Evolutionary conservation across 495 filamentous ascomycete genomes (phyloP).

Genomic region (Xylaria bambusicola): DNA sequence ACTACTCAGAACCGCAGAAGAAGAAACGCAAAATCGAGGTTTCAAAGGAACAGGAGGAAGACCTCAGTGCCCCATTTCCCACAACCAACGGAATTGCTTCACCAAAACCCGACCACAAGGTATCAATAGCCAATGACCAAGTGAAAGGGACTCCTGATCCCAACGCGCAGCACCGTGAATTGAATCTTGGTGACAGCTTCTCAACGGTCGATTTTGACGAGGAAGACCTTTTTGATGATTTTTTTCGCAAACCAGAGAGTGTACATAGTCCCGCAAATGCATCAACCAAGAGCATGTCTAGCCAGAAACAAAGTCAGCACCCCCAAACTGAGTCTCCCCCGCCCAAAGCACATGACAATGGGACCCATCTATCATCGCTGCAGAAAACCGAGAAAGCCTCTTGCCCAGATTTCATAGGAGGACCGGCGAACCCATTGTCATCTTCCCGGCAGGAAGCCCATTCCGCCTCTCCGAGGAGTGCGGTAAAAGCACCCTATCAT

Average conservation of each 20-base stretch:
- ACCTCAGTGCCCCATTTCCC: neutral
- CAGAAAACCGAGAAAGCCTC: neutral
- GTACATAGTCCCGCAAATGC: neutral
- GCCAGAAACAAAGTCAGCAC: neutral
- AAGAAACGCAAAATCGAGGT: constrained; percentile 11
- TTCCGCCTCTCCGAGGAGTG: constrained; percentile 9
- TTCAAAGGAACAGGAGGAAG: neutral
- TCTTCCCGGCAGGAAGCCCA: constrained; percentile 11
- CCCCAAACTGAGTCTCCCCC: neutral
- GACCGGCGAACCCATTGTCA: constrained; percentile 9
- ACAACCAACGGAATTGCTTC: neutral
- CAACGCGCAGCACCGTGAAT: neutral
- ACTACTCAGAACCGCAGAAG: neutral
- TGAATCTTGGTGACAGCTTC: neutral
- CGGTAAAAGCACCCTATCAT: neutral
- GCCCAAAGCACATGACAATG: neutral
- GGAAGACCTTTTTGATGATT: constrained; percentile 6
- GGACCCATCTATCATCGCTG: neutral
- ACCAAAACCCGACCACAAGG: neutral
- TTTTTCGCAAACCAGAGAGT: neutral
- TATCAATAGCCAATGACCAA: neutral
- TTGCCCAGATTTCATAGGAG: neutral
- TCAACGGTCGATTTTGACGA: constrained; percentile 8
- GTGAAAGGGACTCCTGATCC: neutral
- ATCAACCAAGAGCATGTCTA: neutral